Evolutionary conservation across 2,329 filamentous ascomycete species (phyloP).

Genomic region (Tolypocladium ovalisporum): DNA sequence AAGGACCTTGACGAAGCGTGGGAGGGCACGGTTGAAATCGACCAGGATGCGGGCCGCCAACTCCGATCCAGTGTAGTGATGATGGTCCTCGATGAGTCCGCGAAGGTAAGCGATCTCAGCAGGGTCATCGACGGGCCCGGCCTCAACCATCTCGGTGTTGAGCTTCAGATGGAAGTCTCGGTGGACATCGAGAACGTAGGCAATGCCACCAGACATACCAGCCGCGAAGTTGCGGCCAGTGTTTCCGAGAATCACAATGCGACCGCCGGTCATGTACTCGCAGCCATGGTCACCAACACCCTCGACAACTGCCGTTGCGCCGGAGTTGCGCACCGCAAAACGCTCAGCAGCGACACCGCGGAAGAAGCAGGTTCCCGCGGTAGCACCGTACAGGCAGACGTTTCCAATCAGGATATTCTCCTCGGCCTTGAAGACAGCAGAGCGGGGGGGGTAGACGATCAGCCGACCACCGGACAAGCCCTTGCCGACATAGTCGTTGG

Average conservation of each 20-base stretch:
- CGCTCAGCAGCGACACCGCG: constrained; percentile 91
- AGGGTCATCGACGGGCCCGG: constrained; percentile 72
- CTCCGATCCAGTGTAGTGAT: constrained; percentile 96
- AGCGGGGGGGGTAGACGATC: constrained; percentile 85
- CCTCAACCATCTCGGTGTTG: constrained; percentile 96
- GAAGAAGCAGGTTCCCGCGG: constrained; percentile 88
- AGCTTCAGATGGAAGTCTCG: constrained; percentile 87
- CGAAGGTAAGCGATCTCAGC: constrained; percentile 83
- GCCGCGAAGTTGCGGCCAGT: constrained; percentile 96
- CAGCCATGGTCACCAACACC: constrained; percentile 93
- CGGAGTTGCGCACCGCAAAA: constrained; percentile 93
- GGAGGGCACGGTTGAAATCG: constrained; percentile 88
- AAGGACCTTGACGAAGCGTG: constrained; percentile 85
- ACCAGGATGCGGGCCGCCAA: constrained; percentile 83
- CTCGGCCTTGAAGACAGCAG: constrained; percentile 88
- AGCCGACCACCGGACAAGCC: constrained; percentile 85
- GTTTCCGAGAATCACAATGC: constrained; percentile 73
- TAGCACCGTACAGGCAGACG: constrained; percentile 90
- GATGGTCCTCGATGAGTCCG: constrained; percentile 88
- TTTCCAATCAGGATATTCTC: constrained; percentile 93
- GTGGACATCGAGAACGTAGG: constrained; percentile 84
- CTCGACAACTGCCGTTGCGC: constrained; percentile 91
- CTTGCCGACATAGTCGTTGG: constrained; percentile 96
- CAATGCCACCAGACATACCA: constrained; percentile 97
- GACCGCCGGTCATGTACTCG: constrained; percentile 98